Evolutionary conservation across 805 yeast genomes (phyloP), one percentile per base, ranked within the genome.

Genomic region (Starmerella bombicola): DNA sequence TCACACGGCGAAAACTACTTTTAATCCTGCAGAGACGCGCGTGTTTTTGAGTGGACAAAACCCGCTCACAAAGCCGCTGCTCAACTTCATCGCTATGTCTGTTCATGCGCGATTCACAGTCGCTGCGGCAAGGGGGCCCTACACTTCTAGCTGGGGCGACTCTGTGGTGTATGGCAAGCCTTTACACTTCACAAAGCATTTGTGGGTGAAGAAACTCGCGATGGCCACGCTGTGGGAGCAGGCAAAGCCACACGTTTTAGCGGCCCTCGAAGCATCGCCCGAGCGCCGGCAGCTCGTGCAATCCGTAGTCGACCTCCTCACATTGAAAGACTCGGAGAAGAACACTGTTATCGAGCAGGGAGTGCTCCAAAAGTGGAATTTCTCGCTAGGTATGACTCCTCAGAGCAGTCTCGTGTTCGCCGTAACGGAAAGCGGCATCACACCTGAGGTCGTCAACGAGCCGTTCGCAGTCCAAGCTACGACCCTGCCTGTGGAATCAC

Each of bases 331-430:
- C 15, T 13, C 13, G 9, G 30, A 31, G 3, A 30, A 30, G 10
- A 32, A 21, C 15, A 21, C 35, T 10, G 24, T 54, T 21, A 24
- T 34, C 13, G 33, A 41, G 22, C 65, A 71, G 13, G 74, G 84
- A 1, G 79, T 76, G 58, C 77, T 76, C 53, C 76, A 76, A 52
- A 66, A 77, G 42, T 80, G 93, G 93, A 83, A 80, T 57, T 76
- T 76, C 57, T 78, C 78, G 51, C 61, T 80, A 33, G 73, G 84
- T 51, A 63, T 62, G 40, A 61, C 65, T 43, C 19, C 40, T 15
- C 6, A 31, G 3, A 16, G 18, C n/a, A 30, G 28, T n/a, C 20
- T 34, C 17, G 6, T 28, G 13, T 28, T 36, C 9, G 24, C 30
- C 5, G 24, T 32, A n/a, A 4, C 20, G 9, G 18, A 29, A 8